phyloP scores from a whole-genome alignment of 495 filamentous ascomycete species.

The Hypoxylon cercidicola region DNA sequence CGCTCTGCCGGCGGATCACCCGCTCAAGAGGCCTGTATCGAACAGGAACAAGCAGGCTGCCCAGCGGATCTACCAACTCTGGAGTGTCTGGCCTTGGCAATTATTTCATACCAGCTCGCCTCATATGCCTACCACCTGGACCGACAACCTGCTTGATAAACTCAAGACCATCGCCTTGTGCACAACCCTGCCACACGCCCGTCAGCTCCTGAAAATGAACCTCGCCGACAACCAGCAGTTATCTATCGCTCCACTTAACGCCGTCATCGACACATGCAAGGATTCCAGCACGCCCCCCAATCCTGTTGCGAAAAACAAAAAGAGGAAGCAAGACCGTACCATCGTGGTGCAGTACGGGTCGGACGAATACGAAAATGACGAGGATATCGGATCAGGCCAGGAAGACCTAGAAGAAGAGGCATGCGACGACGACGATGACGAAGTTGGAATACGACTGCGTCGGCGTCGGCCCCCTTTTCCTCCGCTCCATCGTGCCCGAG shows the following conservation, averaged over 20 bases:
- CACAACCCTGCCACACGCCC: not conserved
- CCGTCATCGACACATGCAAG: not conserved
- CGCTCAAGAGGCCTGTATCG: not conserved
- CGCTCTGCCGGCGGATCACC: not conserved
- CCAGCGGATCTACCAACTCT: constrained; percentile 1
- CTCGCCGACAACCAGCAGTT: not conserved
- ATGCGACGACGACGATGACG: not conserved
- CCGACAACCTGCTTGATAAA: not conserved
- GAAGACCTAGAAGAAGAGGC: not conserved
- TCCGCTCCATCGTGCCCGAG: not conserved
- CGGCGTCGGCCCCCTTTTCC: not conserved
- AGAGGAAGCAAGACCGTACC: not conserved
- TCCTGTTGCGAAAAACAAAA: not conserved
- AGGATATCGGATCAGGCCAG: not conserved
- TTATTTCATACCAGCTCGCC: not conserved
- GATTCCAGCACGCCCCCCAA: not conserved
- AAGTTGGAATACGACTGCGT: not conserved
- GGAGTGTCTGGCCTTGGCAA: not conserved
- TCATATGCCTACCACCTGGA: not conserved
- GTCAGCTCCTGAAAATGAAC: not conserved
- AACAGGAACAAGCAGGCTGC: not conserved
- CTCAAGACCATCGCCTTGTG: constrained; percentile 1
- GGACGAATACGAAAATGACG: not conserved
- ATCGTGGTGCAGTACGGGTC: not conserved
- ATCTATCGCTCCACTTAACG: not conserved